Evolutionary conservation across 2,329 filamentous ascomycete genomes (phyloP).

Genomic region (Exophiala spinifera): DNA sequence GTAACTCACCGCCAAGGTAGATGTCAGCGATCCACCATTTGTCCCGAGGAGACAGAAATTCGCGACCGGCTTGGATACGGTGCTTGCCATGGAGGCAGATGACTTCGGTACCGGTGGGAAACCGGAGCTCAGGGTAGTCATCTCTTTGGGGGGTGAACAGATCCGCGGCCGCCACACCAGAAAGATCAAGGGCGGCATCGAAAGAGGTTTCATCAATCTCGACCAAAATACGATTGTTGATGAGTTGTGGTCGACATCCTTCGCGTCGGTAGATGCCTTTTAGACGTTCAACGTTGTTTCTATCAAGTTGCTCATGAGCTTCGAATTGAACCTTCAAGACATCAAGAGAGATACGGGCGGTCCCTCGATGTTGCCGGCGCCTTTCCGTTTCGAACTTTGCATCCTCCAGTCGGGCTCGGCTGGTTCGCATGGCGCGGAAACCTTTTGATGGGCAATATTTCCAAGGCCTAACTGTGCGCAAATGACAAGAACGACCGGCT

Average conservation of each 20-base stretch:
- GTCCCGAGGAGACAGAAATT: constrained; percentile 26
- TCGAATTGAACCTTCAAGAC: background rate
- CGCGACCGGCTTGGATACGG: constrained; percentile 24
- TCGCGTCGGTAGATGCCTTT: background rate
- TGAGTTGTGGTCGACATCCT: constrained; percentile 21
- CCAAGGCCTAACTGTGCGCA: background rate
- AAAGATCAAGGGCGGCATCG: constrained; percentile 21
- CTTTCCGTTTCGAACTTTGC: background rate
- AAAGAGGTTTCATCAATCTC: constrained; percentile 33
- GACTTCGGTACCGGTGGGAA: constrained; percentile 26
- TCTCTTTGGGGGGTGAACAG: constrained; percentile 3
- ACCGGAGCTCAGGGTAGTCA: constrained; percentile 24
- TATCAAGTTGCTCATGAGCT: background rate
- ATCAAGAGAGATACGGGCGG: background rate
- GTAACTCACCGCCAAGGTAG: constrained; percentile 30
- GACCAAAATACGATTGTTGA: constrained; percentile 34
- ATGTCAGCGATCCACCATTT: constrained; percentile 35
- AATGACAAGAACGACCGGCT: background rate
- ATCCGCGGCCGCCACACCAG: constrained; percentile 6
- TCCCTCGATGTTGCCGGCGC: background rate
- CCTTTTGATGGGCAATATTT: background rate
- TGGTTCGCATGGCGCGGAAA: background rate
- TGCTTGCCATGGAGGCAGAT: constrained; percentile 31
- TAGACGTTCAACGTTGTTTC: background rate
- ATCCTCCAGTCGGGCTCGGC: constrained; percentile 1